These are phyloP conservation scores for Melanogaster broomeanus DNA, from an alignment of 768 basidiomycete genomes.

Conservation along the genomic window DNA sequence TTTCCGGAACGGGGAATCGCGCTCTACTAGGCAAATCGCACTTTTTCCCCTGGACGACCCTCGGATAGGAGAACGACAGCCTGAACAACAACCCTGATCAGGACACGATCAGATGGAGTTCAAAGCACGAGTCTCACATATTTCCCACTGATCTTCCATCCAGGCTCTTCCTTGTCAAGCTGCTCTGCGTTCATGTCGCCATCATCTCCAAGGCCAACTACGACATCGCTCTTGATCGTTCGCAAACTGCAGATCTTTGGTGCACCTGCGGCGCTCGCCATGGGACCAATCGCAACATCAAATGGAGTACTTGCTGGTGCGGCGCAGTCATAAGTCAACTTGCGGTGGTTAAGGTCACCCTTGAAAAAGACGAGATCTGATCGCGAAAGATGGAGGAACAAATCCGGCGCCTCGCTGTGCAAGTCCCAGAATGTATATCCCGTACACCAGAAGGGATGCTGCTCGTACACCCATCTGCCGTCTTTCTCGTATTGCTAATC, in stretches of 20 bases:
- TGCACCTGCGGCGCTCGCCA: slow-evolving; percentile 86
- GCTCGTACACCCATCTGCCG: slow-evolving; percentile 93
- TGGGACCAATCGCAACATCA: slow-evolving; percentile 87
- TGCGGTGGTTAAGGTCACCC: slow-evolving; percentile 92
- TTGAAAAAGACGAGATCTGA: slow-evolving; percentile 95
- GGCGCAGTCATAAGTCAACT: slow-evolving; percentile 85
- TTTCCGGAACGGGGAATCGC: not conserved
- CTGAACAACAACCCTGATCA: slow-evolving; percentile 40
- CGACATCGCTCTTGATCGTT: slow-evolving; percentile 95
- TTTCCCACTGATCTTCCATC: slow-evolving; percentile 98
- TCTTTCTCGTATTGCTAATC: slow-evolving; percentile 85
- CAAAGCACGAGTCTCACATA: slow-evolving; percentile 59
- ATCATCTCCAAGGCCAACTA: slow-evolving; percentile 76
- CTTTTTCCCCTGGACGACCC: slow-evolving; percentile 87
- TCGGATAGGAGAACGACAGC: slow-evolving; percentile 87
- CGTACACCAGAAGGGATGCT: slow-evolving; percentile 95
- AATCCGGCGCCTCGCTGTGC: slow-evolving; percentile 80
- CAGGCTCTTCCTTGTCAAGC: slow-evolving; percentile 83
- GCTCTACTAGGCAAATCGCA: slow-evolving; percentile 60
- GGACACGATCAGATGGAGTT: slow-evolving; percentile 2
- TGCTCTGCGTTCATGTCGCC: slow-evolving; percentile 73
- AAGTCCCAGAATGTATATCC: slow-evolving; percentile 94
- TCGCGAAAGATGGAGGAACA: slow-evolving; percentile 88
- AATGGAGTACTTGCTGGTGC: slow-evolving; percentile 88
- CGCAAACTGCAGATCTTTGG: slow-evolving; percentile 85